These are phyloP conservation scores for Dillenia suffruticosa DNA, from an alignment of 164 flowering plant species.

Conservation along the genomic window DNA sequence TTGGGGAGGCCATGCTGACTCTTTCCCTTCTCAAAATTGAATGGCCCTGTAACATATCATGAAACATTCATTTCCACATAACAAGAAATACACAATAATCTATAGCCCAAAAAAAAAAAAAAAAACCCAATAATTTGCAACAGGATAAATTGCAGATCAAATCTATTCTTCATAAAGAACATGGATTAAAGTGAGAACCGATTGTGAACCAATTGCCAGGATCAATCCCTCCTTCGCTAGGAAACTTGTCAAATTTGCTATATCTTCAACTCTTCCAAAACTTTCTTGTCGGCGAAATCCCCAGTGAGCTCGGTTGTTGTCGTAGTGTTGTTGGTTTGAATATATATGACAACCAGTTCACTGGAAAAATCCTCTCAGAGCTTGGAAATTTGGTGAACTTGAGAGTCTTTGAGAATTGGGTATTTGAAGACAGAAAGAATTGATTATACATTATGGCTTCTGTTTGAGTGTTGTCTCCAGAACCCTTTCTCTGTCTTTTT, in stretches of 20 bases:
- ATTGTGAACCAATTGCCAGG: conserved; percentile 60
- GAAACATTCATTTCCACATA: too few species aligned
- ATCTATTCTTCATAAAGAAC: too few species aligned
- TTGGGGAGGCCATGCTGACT: conserved; percentile 41
- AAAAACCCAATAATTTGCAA: too few species aligned
- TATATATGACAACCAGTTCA: conserved; percentile 41
- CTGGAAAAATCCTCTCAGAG: conserved; percentile 55
- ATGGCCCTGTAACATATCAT: conserved; percentile 60
- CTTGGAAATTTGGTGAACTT: conserved; percentile 42
- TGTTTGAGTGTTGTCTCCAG: too few species aligned
- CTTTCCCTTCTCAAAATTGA: conserved; percentile 60
- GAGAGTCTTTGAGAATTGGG: conserved; percentile 24
- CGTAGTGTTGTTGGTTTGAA: conserved; percentile 36
- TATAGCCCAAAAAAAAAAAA: too few species aligned
- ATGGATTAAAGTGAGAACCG: too few species aligned
- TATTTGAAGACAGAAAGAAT: too few species aligned
- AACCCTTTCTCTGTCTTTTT: too few species aligned
- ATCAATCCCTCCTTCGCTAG: conserved; percentile 45
- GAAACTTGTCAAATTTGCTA: conserved; percentile 42
- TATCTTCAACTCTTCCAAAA: conserved; percentile 41
- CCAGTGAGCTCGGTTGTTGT: conserved; percentile 54
- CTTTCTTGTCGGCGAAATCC: conserved; percentile 43
- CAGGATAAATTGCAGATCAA: too few species aligned
- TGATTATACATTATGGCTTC: too few species aligned
- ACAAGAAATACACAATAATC: too few species aligned